Evolutionary conservation across 2,329 filamentous ascomycete genomes (phyloP).

Genomic region (Fusarium denticulatum): DNA sequence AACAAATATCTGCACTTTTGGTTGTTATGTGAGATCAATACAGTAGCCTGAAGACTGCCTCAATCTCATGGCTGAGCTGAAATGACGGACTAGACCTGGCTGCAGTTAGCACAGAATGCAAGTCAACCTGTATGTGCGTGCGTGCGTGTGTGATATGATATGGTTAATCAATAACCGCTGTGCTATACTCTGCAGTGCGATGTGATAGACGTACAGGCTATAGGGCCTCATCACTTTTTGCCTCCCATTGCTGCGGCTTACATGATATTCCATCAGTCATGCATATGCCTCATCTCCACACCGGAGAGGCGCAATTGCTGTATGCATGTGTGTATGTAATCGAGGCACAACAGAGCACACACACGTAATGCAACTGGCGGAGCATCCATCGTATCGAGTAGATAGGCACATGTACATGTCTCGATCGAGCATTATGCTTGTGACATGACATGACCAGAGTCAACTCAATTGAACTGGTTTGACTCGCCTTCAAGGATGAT

Average conservation of each 20-base stretch:
- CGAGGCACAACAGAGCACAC: not conserved
- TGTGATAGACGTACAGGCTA: constrained; percentile 36
- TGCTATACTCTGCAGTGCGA: constrained; percentile 11
- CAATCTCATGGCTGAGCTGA: constrained; percentile 25
- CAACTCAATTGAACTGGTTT: not conserved
- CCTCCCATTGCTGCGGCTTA: constrained; percentile 1
- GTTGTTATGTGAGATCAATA: constrained; percentile 9
- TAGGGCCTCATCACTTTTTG: constrained; percentile 33
- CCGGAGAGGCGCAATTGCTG: not conserved
- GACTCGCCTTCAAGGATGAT: constrained; percentile 20
- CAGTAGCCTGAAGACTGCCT: not conserved
- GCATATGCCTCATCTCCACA: constrained; percentile 19
- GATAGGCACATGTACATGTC: not conserved
- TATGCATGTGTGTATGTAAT: too few species aligned
- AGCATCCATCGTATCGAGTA: not conserved
- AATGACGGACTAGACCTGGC: not conserved
- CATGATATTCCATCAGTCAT: not conserved
- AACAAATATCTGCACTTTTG: not conserved
- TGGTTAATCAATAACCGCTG: constrained; percentile 1
- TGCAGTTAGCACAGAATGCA: not conserved
- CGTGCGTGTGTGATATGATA: not conserved
- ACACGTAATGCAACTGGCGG: not conserved
- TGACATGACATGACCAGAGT: not conserved
- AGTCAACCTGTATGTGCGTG: not conserved
- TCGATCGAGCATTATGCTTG: not conserved